These are phyloP conservation scores for Xylaria venustula DNA, from an alignment of 495 filamentous ascomycete species.

Conservation along the genomic window DNA sequence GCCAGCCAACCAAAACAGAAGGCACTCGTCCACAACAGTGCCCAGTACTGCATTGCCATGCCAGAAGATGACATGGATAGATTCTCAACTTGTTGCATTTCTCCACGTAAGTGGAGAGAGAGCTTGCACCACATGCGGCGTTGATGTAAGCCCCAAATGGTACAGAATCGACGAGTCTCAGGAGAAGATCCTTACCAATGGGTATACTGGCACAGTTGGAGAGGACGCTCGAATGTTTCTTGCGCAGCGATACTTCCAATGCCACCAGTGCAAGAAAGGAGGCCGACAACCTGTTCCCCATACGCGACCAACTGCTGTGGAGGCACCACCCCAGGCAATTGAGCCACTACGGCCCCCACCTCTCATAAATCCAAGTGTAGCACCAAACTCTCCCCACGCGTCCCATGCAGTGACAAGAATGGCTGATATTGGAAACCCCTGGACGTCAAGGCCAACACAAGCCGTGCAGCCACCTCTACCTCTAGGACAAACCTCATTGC, in stretches of 20 bases:
- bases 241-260: slow-evolving; percentile 52
- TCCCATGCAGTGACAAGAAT: slow-evolving; percentile 22
- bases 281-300: slow-evolving; percentile 36
- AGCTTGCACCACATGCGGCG: slow-evolving; percentile 56
- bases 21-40: slow-evolving; percentile 35
- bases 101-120: slow-evolving; percentile 37
- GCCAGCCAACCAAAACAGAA: slow-evolving; percentile 30
- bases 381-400: slow-evolving; percentile 17
- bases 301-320: slow-evolving; percentile 21
- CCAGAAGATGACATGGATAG: not conserved
- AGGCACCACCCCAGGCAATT: slow-evolving; percentile 29
- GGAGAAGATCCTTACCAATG: slow-evolving; percentile 42
- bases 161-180: slow-evolving; percentile 46
- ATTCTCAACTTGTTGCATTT: not conserved
- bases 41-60: slow-evolving; percentile 7
- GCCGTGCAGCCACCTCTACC: slow-evolving; percentile 15
- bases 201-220: slow-evolving; percentile 36
- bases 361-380: slow-evolving; percentile 9
- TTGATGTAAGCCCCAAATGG: slow-evolving; percentile 63
- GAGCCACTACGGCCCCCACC: slow-evolving; percentile 34
- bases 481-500: slow-evolving; percentile 17
- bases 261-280: slow-evolving; percentile 55
- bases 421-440: slow-evolving; percentile 20
- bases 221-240: slow-evolving; percentile 46
- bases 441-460: slow-evolving; percentile 19